These are phyloP conservation scores for Leishmania turanica DNA, from an alignment of 208 protist species.

Conservation along the genomic window DNA sequence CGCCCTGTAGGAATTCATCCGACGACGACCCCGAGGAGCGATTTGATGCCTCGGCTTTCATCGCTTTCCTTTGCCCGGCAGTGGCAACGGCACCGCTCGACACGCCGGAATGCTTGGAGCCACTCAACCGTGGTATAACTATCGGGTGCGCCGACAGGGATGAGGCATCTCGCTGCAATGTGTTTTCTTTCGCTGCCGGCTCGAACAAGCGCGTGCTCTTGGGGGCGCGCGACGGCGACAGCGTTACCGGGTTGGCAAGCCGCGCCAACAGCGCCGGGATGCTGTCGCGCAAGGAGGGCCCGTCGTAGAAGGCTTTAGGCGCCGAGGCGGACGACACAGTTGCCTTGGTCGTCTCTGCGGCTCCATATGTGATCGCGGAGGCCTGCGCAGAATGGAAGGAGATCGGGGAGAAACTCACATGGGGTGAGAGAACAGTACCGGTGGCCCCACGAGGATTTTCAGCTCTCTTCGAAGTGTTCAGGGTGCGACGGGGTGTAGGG, in stretches of 20 bases:
- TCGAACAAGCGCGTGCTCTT: not conserved
- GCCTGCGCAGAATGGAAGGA: slow-evolving; percentile 17
- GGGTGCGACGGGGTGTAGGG: not conserved
- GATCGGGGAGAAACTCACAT: slow-evolving; percentile 22
- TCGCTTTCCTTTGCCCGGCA: not conserved
- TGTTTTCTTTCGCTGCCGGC: not conserved
- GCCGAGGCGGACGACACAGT: not conserved
- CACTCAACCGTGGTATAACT: not conserved
- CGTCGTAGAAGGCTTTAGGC: slow-evolving; percentile 27
- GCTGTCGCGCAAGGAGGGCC: slow-evolving; percentile 28
- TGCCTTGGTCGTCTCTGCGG: not conserved
- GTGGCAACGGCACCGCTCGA: not conserved
- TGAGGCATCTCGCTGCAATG: not conserved
- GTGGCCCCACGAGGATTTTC: not conserved
- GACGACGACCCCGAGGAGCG: not conserved
- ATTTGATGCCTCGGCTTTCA: not conserved
- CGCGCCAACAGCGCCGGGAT: slow-evolving; percentile 27
- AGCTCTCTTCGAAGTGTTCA: not conserved
- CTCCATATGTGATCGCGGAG: slow-evolving; percentile 1
- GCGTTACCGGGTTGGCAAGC: not conserved
- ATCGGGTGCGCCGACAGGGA: not conserved
- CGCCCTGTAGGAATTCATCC: not conserved
- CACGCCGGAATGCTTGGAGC: not conserved
- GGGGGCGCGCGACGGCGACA: not conserved
- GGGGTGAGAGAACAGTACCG: not conserved